Evolutionary conservation across 805 yeast genomes (phyloP), one percentile per base, ranked within the genome.

Genomic region (Starmerella sirachaensis): DNA sequence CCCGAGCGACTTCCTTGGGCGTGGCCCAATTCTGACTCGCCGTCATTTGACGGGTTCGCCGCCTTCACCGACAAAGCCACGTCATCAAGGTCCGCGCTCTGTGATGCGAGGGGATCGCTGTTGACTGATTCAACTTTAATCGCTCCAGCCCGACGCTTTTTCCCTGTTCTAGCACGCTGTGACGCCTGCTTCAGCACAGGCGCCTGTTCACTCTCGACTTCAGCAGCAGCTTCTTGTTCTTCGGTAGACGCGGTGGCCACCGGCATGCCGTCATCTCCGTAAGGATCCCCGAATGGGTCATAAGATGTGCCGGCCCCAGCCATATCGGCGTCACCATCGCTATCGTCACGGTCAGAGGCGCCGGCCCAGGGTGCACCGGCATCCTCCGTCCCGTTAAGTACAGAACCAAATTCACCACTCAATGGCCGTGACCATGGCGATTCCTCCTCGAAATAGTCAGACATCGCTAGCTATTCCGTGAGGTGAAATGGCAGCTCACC

Each of bases 341-440:
- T 27, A 14, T 9, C 29, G 3, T 14, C 29, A 8, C 19, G 14
- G 18, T 11, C 6, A 12, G 31, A 14, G 8, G 17, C 27, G 14
- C 25, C 37, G 20, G 26, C 22, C 35, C 29, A 25, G 18, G 30
- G 18, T 4, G 18, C 24, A 6, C 27, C 14, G 17, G 29, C 39
- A 18, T 35, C 33, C 11, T 13, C 8, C 8, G 28, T 13, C 19
- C 17, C 9, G 10, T 19, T 18, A n/a, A 23, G 18, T 25, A 17
- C 19, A 11, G 31, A 24, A 18, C 14, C 31, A 11, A 22, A 23
- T 4, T 18, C 22, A 17, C n/a, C 36, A 11, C 16, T 11, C 10
- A 26, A 23, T 8, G 41, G 38, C 38, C 12, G 35, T 12, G 37
- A 34, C 46, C 46, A 42, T 12, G 46, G 46, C 25, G 46, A 42